These are phyloP conservation scores for Quercus rubra DNA, from an alignment of 306 rosid genomes.

Conservation along the genomic window DNA sequence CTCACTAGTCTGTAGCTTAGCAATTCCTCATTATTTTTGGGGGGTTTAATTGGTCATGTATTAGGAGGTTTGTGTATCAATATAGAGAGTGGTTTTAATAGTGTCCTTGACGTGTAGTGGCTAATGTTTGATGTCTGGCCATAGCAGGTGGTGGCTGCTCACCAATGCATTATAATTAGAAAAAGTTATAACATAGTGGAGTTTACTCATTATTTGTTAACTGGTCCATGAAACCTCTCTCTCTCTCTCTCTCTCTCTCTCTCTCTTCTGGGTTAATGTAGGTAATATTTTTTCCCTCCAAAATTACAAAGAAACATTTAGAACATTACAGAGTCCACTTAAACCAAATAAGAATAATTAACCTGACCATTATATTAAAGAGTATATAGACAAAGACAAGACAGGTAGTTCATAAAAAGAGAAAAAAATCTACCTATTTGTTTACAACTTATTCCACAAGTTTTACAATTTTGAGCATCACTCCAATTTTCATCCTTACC, in stretches of 20 bases:
- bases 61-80: neutral
- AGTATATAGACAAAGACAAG: too few species aligned
- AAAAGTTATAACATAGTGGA: neutral
- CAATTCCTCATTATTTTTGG: neutral
- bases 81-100: neutral
- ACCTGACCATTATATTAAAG: too few species aligned
- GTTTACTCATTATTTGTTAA: neutral
- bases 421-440: too few species aligned
- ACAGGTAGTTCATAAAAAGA: too few species aligned
- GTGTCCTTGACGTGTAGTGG: neutral
- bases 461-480: too few species aligned
- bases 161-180: neutral
- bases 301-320: too few species aligned
- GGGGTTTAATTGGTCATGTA: neutral
- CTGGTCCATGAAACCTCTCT: neutral
- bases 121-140: neutral
- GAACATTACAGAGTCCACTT: too few species aligned
- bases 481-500: too few species aligned
- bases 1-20: constrained; percentile 12
- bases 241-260: neutral
- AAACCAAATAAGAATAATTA: too few species aligned
- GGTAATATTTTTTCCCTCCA: too few species aligned
- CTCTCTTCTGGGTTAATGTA: too few species aligned
- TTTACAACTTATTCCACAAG: too few species aligned
- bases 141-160: neutral